These are phyloP conservation scores for Microbotryomycetes sp. DNA, from an alignment of 1,284 basidiomycete species.

Conservation along the genomic window DNA sequence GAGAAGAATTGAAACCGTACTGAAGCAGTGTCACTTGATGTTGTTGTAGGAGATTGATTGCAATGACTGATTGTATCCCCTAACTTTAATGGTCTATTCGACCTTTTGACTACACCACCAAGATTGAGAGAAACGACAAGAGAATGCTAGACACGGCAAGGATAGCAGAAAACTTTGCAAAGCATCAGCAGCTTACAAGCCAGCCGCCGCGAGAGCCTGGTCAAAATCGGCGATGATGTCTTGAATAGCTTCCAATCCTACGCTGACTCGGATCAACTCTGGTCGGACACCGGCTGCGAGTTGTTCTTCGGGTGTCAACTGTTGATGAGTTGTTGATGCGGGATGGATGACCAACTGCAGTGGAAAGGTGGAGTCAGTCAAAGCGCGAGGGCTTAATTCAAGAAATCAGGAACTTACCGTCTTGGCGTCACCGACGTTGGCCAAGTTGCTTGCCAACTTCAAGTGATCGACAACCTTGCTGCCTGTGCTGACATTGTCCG, in stretches of 20 bases:
- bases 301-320: constrained; percentile 54
- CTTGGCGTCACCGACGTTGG: constrained; percentile 57
- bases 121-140: too few relatives aligned
- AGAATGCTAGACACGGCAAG: too few relatives aligned
- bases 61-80: too few relatives aligned
- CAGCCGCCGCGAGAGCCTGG: constrained; percentile 47
- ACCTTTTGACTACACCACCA: too few relatives aligned
- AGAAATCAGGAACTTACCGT: constrained; percentile 53
- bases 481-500: constrained; percentile 54
- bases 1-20: constrained; percentile 60
- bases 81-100: too few relatives aligned
- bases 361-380: constrained; percentile 23
- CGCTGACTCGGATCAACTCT: constrained; percentile 68
- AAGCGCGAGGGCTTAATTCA: constrained; percentile 19
- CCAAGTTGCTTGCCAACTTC: constrained; percentile 21
- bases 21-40: too few relatives aligned
- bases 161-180: not conserved
- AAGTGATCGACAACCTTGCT: constrained; percentile 59
- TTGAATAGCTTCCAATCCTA: constrained; percentile 77
- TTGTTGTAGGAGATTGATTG: too few relatives aligned
- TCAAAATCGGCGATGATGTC: constrained; percentile 83
- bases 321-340: constrained; percentile 69
- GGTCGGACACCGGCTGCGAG: constrained; percentile 64
- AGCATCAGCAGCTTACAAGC: constrained; percentile 17
- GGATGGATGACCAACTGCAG: constrained; percentile 12